Percentiles rank a stretch among this genome's conserved stretches.
These are phyloP conservation scores for Sapria himalayana DNA, from an alignment of 345 rosid genomes.

Conservation along the genomic window DNA sequence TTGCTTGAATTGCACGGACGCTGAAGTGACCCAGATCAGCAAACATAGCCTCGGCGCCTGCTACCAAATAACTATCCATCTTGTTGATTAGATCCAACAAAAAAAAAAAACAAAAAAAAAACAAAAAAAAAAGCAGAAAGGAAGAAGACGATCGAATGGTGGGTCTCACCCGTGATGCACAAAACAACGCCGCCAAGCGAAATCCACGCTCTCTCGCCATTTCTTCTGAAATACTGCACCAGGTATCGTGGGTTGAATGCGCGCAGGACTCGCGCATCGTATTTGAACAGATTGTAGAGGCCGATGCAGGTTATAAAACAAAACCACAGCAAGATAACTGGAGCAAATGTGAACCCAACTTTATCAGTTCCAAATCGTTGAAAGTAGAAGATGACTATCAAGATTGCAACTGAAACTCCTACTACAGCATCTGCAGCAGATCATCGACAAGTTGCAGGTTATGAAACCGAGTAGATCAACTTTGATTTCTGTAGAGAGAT, in stretches of 20 bases:
- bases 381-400: conserved; percentile 21
- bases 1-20: conserved; percentile 47
- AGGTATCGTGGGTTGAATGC: conserved; percentile 52
- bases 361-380: conserved; percentile 60
- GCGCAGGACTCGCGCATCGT: conserved; percentile 33
- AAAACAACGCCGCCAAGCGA: conserved; percentile 63
- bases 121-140: neutral
- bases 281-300: conserved; percentile 33
- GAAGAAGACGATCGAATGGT: neutral
- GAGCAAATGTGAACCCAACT: conserved; percentile 51
- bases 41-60: conserved; percentile 77
- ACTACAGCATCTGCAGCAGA: conserved; percentile 44
- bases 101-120: neutral
- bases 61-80: neutral
- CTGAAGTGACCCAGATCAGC: conserved; percentile 78
- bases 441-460: neutral
- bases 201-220: conserved; percentile 28
- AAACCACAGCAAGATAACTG: conserved; percentile 44
- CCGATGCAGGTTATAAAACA: conserved; percentile 34
- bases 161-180: conserved; percentile 41
- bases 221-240: conserved; percentile 27
- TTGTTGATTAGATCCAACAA: neutral
- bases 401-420: conserved; percentile 38
- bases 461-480: neutral
- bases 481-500: neutral